Base-by-base conservation (phyloP, 2,329 filamentous ascomycete genomes). In the Conoideocrella luteorostrata region DNA sequence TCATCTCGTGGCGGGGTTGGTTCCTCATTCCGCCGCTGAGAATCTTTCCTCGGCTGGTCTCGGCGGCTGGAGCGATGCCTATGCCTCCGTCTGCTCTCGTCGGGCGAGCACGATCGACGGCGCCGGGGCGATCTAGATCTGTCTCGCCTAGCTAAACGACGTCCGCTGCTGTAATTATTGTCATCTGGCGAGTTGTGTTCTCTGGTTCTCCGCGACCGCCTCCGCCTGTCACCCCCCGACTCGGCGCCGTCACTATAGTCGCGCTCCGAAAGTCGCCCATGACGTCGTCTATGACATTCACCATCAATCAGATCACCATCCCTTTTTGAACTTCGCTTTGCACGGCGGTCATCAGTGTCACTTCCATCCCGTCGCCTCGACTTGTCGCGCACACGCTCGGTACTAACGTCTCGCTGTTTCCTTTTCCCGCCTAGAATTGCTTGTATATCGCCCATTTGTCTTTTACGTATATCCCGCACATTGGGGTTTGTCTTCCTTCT, bases 371-470 rank as follows among this genome's bases (percentile, higher is more conserved):
- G 13, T 12, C 7, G 40, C 5, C 34, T 24, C 24, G 12, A 22
- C 23, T 11, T 30, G 7, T 22, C 40, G 13, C 34, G 15, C 13
- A 23, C 30, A n/a, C n/a, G n/a, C n/a, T n/a, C n/a, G n/a, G n/a
- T n/a, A 12, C 7, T 20, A 5, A 35, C 29, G 3, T 26, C 50
- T 46, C 59, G 41, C 13, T 45, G 43, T 22, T 62, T 61, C 44
- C 61, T 70, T 51, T 66, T 61, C 35, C 70, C 71, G 20, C 70
- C 68, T 5, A 82, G 56, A 36, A 81, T 79, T 2, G 78, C 75
- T 37, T 75, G 71, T 38, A 82, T 82, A 47, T 77, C 72, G 5
- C 77, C 77, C 51, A 82, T 68, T 57, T 82, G 79, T 9, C 78
- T 69, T 36, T 65, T 72, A 32, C 78, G 64, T 38, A 79, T 75